phyloP scores from a whole-genome alignment of 2,329 filamentous ascomycete species.

The Aspergillus calidoustus region DNA sequence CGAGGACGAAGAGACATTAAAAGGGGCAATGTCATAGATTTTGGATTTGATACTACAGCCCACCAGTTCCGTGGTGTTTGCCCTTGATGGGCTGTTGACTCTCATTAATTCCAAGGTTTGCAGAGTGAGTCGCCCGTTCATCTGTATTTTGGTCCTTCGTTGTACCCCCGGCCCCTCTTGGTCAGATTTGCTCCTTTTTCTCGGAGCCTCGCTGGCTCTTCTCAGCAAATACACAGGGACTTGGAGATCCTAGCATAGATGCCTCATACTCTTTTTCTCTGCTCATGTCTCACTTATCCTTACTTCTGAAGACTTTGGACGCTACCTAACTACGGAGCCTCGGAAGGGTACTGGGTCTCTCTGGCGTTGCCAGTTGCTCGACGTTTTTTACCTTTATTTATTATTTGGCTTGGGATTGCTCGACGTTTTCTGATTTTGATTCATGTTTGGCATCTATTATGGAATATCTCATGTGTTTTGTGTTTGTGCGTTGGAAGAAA shows the following conservation, averaged over 20 bases:
- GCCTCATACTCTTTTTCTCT: not conserved
- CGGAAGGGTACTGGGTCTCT: not conserved
- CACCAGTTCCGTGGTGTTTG: not conserved
- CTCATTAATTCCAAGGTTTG: not conserved
- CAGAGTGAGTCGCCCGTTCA: not conserved
- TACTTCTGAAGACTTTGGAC: not conserved
- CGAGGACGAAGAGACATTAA: slow-evolving; percentile 14
- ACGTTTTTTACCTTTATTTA: not conserved
- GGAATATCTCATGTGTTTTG: slow-evolving; percentile 8
- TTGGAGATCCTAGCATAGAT: not conserved
- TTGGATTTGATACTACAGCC: not conserved
- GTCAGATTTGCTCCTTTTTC: not conserved
- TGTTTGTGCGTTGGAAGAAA: not conserved
- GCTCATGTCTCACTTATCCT: not conserved
- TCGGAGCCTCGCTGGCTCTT: not conserved
- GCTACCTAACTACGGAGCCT: not conserved
- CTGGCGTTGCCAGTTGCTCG: not conserved
- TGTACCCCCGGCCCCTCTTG: not conserved
- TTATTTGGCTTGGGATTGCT: not conserved
- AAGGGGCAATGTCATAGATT: not conserved
- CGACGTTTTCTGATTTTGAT: not conserved
- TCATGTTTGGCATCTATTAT: not conserved
- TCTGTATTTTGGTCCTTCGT: not conserved
- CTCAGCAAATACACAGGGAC: not conserved
- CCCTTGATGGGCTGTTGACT: not conserved